Evolutionary conservation across 352 stramenopile species (phyloP).

Genomic region (Lagenidium giganteum): DNA sequence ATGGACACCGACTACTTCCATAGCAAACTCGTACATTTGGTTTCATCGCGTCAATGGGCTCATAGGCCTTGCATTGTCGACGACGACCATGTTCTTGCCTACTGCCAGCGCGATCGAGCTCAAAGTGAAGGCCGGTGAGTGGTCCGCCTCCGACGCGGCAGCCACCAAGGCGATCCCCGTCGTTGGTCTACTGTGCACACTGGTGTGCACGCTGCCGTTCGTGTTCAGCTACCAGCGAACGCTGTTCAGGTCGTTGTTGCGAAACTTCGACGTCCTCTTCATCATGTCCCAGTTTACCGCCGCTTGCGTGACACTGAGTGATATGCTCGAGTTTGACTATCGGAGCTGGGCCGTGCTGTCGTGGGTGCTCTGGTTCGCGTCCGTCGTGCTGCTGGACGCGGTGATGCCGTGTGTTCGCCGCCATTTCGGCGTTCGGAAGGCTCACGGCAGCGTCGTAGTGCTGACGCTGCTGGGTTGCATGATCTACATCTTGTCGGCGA

Average conservation of each 20-base stretch:
- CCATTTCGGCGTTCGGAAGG: neutral
- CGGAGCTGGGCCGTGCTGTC: neutral
- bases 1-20: no score
- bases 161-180: no score
- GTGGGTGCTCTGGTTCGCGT: slow-evolving; percentile 7
- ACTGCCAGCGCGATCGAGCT: no score
- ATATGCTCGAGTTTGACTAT: no score
- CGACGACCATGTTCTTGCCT: no score
- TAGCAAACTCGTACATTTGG: no score
- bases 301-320: no score
- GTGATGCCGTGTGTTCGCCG: neutral
- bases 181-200: neutral
- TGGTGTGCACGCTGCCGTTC: neutral
- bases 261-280: slow-evolving; percentile 9
- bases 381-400: slow-evolving; percentile 2
- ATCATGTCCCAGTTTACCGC: neutral
- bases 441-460: neutral
- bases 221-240: neutral
- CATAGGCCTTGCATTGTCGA: no score
- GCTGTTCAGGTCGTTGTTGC: neutral
- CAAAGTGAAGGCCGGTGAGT: no score
- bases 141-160: no score
- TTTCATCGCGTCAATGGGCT: no score
- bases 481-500: neutral
- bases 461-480: neutral